phyloP scores from a whole-genome alignment of 305 asterid genomes.

The Fraxinus greggii region DNA sequence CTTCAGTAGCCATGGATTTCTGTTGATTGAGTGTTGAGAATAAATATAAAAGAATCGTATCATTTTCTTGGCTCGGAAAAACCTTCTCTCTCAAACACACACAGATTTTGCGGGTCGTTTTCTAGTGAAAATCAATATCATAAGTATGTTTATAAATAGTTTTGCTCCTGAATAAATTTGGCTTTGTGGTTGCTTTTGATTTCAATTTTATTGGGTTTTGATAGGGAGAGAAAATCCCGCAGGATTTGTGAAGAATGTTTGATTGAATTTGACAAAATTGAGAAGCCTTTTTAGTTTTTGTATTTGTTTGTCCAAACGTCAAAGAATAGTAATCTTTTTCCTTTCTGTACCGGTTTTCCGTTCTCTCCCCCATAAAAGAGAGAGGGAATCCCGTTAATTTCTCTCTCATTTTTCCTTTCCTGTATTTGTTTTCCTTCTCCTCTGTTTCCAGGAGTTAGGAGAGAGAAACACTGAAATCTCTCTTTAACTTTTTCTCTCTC shows the following conservation, averaged over 20 bases:
- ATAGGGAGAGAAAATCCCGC: neutral
- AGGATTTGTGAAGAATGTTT: neutral
- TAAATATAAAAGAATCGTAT: neutral
- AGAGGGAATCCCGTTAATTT: conserved; percentile 70
- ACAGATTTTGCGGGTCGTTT: neutral
- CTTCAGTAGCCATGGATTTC: neutral
- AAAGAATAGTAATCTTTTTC: conserved; percentile 39
- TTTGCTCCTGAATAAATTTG: neutral
- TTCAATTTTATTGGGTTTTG: neutral
- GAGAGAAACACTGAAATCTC: conserved; percentile 53
- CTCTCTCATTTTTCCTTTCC: conserved; percentile 39
- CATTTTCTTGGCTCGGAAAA: neutral
- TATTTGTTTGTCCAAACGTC: conserved; percentile 60
- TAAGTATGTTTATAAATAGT: neutral
- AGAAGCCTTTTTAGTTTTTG: neutral
- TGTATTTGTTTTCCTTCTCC: conserved; percentile 33
- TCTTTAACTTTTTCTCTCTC: conserved; percentile 11
- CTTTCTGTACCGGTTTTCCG: neutral
- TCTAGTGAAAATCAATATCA: neutral
- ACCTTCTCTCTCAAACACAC: neutral
- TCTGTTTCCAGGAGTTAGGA: conserved; percentile 29
- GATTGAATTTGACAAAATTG: neutral
- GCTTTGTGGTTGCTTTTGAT: neutral
- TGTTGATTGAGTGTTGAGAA: neutral
- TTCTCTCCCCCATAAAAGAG: conserved; percentile 14